Evolutionary conservation across 208 protist species (phyloP), one percentile per base, ranked within the genome.

Genomic region (Trypanosoma vivax): DNA sequence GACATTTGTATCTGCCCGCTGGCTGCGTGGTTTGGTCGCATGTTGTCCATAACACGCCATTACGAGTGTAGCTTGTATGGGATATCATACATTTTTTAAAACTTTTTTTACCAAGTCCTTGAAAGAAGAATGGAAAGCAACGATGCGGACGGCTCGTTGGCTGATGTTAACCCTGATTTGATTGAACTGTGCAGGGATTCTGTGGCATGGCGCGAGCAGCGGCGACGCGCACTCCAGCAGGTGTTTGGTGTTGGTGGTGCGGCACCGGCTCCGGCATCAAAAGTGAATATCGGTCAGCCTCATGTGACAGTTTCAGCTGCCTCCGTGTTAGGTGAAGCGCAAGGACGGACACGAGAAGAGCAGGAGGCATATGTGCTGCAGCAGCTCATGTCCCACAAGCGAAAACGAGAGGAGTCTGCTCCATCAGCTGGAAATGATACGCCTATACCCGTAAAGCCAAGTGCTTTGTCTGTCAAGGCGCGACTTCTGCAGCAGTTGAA

Each of bases 191-290:
- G 65, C 49, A 79, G 73, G 16, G 73, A 89, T 50, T 58, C 84
- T 9, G 64, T 76, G 29, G 70, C 60, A 5, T 92, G 84, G 81
- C 70, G 76, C 13, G 78, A 92, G 63, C 77, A 92, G 68, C 78
- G 84, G 2, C 70, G 78, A 7, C 65, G 66, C 3, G 78, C 80
- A 16, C 79, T 92, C 61, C 77, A 67, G 34, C 78, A 78, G 25
- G 84, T 92, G 14, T 92, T 87, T 52, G 68, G 75, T 13, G 29
- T 34, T 14, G 46, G 16, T 13, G n/a, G n/a, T 16, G 28, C 7
- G 39, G 28, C 5, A 14, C 25, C 5, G 19, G 19, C n/a, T 10
- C 5, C 29, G 23, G 0, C 16, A 55, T 7, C n/a, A 28, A 13
- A 14, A 21, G n/a, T 11, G 30, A 19, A 11, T 13, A 19, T 11